Conservation (phyloP, 1,284 basidiomycete species). For the Spongiforma sp. region DNA sequence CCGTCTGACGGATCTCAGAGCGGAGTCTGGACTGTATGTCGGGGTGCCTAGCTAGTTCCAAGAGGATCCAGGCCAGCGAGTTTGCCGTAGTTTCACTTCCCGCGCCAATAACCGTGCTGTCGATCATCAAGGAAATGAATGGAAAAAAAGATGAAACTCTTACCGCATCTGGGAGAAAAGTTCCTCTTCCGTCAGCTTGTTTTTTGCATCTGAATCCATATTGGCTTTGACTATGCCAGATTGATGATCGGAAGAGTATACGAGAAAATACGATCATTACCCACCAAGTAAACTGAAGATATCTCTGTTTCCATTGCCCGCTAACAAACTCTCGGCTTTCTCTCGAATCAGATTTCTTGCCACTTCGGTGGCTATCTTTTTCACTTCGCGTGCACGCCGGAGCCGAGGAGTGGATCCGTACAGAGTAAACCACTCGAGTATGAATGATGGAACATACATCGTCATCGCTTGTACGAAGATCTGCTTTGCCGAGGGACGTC, state of each 20-base stretch:
- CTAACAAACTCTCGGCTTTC: too few species aligned
- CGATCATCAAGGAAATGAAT: not conserved
- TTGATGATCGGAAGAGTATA: conserved; percentile 13
- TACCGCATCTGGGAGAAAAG: conserved; percentile 60
- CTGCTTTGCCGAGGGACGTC: too few species aligned
- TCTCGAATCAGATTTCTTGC: too few species aligned
- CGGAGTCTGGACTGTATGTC: conserved; percentile 46
- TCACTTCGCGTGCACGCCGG: too few species aligned
- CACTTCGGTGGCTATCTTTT: too few species aligned
- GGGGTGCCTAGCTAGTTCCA: conserved; percentile 47
- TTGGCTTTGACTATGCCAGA: conserved; percentile 59
- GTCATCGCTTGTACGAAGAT: too few species aligned
- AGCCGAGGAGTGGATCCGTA: too few species aligned
- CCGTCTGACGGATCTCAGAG: conserved; percentile 43
- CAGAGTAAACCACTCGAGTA: too few species aligned
- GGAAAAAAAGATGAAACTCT: not conserved
- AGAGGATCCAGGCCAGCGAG: conserved; percentile 45
- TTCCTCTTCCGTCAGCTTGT: conserved; percentile 54
- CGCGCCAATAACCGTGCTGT: conserved; percentile 45
- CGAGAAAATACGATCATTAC: too few species aligned
- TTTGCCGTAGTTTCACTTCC: conserved; percentile 62
- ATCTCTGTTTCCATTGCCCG: too few species aligned
- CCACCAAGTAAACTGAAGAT: too few species aligned
- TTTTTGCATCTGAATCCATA: conserved; percentile 47
- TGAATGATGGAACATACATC: too few species aligned